These are phyloP conservation scores for Aspergillus eucalypticola DNA, from an alignment of 2,329 filamentous ascomycete genomes.

Conservation along the genomic window DNA sequence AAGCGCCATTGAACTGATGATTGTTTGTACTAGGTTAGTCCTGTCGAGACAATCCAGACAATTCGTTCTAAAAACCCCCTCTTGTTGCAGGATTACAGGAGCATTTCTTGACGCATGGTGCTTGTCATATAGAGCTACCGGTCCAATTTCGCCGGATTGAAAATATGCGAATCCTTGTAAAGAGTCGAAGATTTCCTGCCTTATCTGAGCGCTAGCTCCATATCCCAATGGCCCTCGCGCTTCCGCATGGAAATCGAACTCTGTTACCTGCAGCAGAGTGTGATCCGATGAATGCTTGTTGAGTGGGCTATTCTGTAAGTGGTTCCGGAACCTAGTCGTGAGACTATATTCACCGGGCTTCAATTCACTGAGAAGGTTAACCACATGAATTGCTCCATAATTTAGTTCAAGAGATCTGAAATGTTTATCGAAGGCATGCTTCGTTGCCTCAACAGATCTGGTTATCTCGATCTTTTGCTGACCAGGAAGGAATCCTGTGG, in stretches of 20 bases:
- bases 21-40: conserved; percentile 93
- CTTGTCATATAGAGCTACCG: conserved; percentile 42
- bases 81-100: conserved; percentile 80
- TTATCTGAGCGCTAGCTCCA: conserved; percentile 84
- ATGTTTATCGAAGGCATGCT: conserved; percentile 93
- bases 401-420: conserved; percentile 81
- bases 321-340: conserved; percentile 74
- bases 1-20: conserved; percentile 90
- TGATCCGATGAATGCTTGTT: conserved; percentile 65
- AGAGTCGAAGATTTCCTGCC: conserved; percentile 72
- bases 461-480: conserved; percentile 95
- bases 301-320: conserved; percentile 73
- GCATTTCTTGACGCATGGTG: conserved; percentile 43
- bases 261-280: conserved; percentile 74
- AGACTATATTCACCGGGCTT: conserved; percentile 86
- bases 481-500: conserved; percentile 79
- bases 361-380: conserved; percentile 89
- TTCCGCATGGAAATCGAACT: conserved; percentile 96
- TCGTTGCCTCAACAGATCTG: conserved; percentile 82
- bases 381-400: conserved; percentile 88
- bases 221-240: conserved; percentile 84
- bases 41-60: conserved; percentile 94
- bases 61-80: conserved; percentile 94
- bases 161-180: conserved; percentile 92
- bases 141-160: conserved; percentile 69